These are phyloP conservation scores for Amanita pseudoporphyria DNA, from an alignment of 768 basidiomycete genomes.

Conservation along the genomic window DNA sequence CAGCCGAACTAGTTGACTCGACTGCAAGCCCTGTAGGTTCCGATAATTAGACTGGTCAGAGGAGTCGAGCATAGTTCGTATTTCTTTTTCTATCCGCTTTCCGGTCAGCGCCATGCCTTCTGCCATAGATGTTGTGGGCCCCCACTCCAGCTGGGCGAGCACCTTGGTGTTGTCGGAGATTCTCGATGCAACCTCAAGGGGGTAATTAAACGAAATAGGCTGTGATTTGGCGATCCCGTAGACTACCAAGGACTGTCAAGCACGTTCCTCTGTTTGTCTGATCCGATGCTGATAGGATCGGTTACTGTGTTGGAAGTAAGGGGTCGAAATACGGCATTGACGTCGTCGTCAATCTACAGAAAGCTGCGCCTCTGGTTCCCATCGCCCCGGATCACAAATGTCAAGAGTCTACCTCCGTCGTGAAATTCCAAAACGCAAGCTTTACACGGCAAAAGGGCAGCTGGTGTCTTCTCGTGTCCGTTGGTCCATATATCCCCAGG, in stretches of 20 bases:
- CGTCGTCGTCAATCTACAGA: slow-evolving; percentile 44
- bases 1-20: slow-evolving; percentile 32
- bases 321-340: slow-evolving; percentile 38
- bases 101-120: slow-evolving; percentile 39
- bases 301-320: slow-evolving; percentile 24
- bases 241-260: slow-evolving; percentile 25
- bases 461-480: slow-evolving; percentile 51
- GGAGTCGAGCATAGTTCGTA: slow-evolving; percentile 11
- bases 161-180: slow-evolving; percentile 41
- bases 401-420: slow-evolving; percentile 1
- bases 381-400: slow-evolving; percentile 49
- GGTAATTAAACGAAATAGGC: slow-evolving; percentile 20
- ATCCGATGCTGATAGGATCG: slow-evolving; percentile 29
- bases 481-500: slow-evolving; percentile 42
- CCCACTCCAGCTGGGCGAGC: slow-evolving; percentile 27
- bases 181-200: slow-evolving; percentile 37
- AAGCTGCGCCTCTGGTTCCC: slow-evolving; percentile 46
- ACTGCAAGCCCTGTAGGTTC: slow-evolving; percentile 16
- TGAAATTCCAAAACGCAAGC: slow-evolving; percentile 26
- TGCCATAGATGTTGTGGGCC: slow-evolving; percentile 28
- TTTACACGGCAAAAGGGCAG: slow-evolving; percentile 47
- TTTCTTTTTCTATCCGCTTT: slow-evolving; percentile 36
- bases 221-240: slow-evolving; percentile 19
- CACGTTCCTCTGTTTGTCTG: no score
- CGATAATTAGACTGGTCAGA: not conserved